Evolutionary conservation across 2,329 filamentous ascomycete species (phyloP), one percentile per base, ranked within the genome.

Genomic region (Calonectria multiphialidica): DNA sequence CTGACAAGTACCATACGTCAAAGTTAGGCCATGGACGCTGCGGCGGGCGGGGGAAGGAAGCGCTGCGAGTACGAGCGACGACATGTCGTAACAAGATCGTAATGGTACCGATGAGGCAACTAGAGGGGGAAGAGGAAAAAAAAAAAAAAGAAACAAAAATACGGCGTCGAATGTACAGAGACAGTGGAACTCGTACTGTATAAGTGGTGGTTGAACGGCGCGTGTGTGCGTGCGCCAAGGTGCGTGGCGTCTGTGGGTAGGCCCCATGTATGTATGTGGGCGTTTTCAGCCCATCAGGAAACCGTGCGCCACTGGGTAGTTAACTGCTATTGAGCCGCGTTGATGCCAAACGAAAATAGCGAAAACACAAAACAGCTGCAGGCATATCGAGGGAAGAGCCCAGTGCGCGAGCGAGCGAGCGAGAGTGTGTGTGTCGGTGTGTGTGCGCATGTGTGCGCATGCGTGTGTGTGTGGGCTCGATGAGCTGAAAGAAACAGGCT

Each of bases 401-500:
- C 35, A 42, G 37, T 62, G 37, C 25, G 57, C 23, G 21, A 28
- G 57, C 44, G 55, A 28, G 35, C 18, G 57, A 12, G 57, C 45
- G 23, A n/a, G 2, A n/a, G 2, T 33, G 18, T 45, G 16, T 30
- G 37, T 61, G 37, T 37, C 15, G 5, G 37, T 45, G 37, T 45
- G 21, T 25, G 16, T 9, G 35, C 28, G 5, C 8, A 8, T 40
- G 33, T 23, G 53, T 33, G 53, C 21, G 8, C 21, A 4, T 37
- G 30, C 37, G n/a, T 15, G 47, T 53, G 45, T 50, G n/a, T 49
- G 33, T 53, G 40, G 28, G 40, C 61, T 64, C 30, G 64, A 16
- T 21, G 23, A 68, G 66, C 66, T 68, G 66, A 68, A 55, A 62
- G 53, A 68, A 68, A 57, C 66, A 47, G 40, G 50, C 50, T 67